phyloP scores from a whole-genome alignment of 768 basidiomycete species.

The Trichaptum fuscoviolaceum region DNA sequence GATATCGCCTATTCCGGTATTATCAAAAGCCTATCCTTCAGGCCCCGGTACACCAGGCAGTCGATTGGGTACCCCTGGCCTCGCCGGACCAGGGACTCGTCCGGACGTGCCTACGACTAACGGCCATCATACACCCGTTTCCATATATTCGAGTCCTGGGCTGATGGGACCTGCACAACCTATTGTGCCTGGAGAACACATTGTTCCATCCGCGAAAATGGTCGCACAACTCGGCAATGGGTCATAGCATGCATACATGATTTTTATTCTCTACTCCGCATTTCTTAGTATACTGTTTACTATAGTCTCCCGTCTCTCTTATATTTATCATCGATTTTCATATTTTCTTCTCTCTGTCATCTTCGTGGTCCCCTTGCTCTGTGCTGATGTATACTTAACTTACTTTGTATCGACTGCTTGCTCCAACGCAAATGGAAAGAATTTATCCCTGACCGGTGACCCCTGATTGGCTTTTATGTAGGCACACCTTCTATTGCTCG shows the following conservation, averaged over 20 bases:
- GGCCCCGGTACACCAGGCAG: not conserved
- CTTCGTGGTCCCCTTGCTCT: not conserved
- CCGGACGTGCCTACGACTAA: not conserved
- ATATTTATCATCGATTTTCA: not conserved
- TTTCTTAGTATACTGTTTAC: not conserved
- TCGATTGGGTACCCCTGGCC: not conserved
- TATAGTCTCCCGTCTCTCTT: not conserved
- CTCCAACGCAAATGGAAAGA: not conserved
- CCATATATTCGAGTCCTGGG: not conserved
- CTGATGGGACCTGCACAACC: not conserved
- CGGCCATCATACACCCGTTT: not conserved
- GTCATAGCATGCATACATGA: not conserved
- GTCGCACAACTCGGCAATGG: not conserved
- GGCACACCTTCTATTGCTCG: not conserved
- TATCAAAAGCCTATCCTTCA: not conserved
- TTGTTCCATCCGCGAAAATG: not conserved
- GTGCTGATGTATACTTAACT: not conserved
- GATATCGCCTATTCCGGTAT: not conserved
- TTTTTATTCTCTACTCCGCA: not conserved
- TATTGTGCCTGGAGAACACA: not conserved
- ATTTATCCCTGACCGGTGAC: not conserved
- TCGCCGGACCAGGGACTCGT: not conserved
- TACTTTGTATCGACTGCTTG: not conserved
- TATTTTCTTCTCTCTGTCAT: not conserved
- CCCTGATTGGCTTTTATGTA: not conserved